Percentiles rank a stretch among this genome's conserved stretches.
Conservation (phyloP, 805 yeast species). For the Komagataella ulmi region DNA sequence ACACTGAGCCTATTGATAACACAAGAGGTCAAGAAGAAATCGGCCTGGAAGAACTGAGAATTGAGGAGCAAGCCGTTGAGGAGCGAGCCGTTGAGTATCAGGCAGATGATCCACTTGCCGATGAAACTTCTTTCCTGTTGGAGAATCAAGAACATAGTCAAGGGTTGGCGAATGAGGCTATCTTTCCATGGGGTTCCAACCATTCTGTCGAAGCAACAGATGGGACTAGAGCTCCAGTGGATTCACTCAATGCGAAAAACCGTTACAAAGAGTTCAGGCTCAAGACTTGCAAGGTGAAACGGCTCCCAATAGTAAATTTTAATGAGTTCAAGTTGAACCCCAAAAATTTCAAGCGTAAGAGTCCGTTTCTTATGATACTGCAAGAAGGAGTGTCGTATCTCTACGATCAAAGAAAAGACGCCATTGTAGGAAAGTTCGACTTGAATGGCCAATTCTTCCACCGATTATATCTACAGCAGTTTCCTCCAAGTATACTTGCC, state of each 20-base stretch:
- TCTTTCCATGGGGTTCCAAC: background rate
- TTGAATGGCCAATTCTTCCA: slow-evolving; percentile 5
- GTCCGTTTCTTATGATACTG: slow-evolving; percentile 2
- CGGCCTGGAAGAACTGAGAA: background rate
- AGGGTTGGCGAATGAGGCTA: background rate
- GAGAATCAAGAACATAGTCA: background rate
- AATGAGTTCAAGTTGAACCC: slow-evolving; percentile 5
- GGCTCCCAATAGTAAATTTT: slow-evolving; percentile 3
- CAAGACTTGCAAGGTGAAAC: background rate
- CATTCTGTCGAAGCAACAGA: background rate
- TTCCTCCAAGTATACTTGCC: background rate
- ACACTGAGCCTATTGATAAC: background rate
- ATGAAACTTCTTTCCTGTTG: background rate
- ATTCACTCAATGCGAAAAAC: background rate
- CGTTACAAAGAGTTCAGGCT: background rate
- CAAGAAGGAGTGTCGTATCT: slow-evolving; percentile 4
- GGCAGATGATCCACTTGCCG: background rate
- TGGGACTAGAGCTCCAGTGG: background rate
- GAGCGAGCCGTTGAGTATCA: background rate
- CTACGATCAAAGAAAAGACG: background rate
- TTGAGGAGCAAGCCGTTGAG: background rate
- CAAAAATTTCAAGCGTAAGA: background rate
- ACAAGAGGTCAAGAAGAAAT: background rate
- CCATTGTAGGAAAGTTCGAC: slow-evolving; percentile 2
- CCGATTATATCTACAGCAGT: slow-evolving; percentile 1